A percentile compares a stretch with the other conserved stretches of the same genome.
phyloP scores from a whole-genome alignment of 331 rosid genomes.

The Cucumis variabilis region DNA sequence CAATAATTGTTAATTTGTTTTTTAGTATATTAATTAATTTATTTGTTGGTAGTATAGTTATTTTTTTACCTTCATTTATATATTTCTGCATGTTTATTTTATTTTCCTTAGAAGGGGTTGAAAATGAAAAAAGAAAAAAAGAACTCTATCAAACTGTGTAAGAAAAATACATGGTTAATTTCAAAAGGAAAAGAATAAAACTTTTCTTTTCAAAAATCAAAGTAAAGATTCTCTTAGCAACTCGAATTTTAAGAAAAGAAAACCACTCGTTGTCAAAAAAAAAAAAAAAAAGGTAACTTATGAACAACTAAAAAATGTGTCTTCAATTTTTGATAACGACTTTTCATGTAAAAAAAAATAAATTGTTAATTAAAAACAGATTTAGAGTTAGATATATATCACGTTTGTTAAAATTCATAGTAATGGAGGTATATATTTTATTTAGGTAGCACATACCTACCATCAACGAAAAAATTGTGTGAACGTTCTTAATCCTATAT shows the following conservation, averaged over 20 bases:
- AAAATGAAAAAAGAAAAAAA: too few relatives aligned
- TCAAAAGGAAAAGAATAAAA: background rate
- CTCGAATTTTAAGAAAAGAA: slow-evolving; percentile 5
- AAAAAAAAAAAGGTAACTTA: background rate
- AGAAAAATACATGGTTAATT: background rate
- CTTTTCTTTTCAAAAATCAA: background rate
- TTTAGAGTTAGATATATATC: background rate
- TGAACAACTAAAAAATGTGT: background rate
- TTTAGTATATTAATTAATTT: too few relatives aligned
- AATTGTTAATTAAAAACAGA: background rate
- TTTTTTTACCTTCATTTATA: too few relatives aligned
- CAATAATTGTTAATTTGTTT: too few relatives aligned
- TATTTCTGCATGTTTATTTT: too few relatives aligned
- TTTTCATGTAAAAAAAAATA: background rate
- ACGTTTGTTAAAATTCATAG: too few relatives aligned
- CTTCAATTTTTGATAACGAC: background rate
- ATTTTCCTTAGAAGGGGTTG: background rate
- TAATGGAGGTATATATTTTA: too few relatives aligned
- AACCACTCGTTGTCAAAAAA: background rate
- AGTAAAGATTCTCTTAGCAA: background rate
- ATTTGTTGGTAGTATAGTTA: background rate
- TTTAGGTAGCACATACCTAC: too few relatives aligned
- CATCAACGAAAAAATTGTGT: too few relatives aligned
- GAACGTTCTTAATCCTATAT: too few relatives aligned
- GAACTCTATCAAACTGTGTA: too few relatives aligned